Percentiles rank a stretch among this genome's conserved stretches.
These are phyloP conservation scores for Fabrea salina DNA, from an alignment of 169 alveolate species.

Conservation along the genomic window DNA sequence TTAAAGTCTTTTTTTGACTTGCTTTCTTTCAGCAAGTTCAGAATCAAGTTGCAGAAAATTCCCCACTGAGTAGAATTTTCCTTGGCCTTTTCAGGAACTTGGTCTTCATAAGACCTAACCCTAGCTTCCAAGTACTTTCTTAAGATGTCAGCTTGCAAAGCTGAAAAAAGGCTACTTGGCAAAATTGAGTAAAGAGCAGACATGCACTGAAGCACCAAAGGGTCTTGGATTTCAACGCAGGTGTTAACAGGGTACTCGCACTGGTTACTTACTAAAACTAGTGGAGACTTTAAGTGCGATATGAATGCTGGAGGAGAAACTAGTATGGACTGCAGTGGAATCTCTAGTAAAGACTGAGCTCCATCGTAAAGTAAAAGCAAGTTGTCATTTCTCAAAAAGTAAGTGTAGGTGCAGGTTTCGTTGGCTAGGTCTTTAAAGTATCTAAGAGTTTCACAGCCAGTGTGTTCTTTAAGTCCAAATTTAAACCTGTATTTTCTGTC, in stretches of 20 bases:
- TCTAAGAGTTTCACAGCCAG: too few species aligned
- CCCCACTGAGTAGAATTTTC: neutral
- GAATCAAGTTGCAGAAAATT: neutral
- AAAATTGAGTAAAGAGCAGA: neutral
- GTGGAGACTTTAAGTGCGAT: too few species aligned
- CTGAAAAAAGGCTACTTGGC: neutral
- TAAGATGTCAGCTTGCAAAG: slow-evolving; percentile 1
- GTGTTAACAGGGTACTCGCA: neutral
- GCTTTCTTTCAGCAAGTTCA: slow-evolving; percentile 10
- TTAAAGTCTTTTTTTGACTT: neutral
- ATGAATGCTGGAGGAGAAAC: too few species aligned
- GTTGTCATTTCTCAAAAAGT: too few species aligned
- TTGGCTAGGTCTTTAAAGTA: too few species aligned
- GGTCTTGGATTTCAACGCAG: neutral
- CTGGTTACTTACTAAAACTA: neutral
- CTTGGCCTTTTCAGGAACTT: neutral
- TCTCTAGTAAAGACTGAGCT: too few species aligned
- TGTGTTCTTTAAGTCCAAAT: too few species aligned
- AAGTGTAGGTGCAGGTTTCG: too few species aligned
- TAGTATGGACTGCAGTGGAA: too few species aligned
- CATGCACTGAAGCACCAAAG: neutral
- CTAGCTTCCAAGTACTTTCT: neutral
- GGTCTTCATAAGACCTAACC: neutral
- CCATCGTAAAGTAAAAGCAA: too few species aligned
- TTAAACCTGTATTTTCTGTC: too few species aligned